Evolutionary conservation across 2,329 filamentous ascomycete genomes (phyloP).

Genomic region (Annulohypoxylon truncatum): DNA sequence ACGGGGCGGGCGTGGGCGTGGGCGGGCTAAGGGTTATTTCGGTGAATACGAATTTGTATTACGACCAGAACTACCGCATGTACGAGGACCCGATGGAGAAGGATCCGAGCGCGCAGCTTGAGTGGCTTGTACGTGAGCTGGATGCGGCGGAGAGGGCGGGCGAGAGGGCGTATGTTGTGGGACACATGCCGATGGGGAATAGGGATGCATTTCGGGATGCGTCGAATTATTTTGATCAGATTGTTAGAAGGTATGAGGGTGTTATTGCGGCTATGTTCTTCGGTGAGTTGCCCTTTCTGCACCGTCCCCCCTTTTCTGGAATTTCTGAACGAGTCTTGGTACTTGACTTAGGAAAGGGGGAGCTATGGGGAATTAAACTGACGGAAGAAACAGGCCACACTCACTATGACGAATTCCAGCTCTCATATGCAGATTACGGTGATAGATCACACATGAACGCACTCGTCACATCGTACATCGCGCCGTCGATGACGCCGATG

Average conservation of each 20-base stretch:
- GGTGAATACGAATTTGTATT: constrained; percentile 70
- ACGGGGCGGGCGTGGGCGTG: constrained; percentile 49
- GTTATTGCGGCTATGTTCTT: constrained; percentile 68
- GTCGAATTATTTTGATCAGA: constrained; percentile 64
- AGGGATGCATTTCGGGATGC: constrained; percentile 64
- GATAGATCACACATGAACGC: constrained; percentile 57
- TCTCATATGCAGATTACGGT: constrained; percentile 63
- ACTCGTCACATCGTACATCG: constrained; percentile 64
- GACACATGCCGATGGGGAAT: constrained; percentile 66
- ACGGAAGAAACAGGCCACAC: constrained; percentile 57
- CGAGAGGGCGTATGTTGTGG: constrained; percentile 67
- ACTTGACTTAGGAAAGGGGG: too few relatives aligned
- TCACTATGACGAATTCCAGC: constrained; percentile 66
- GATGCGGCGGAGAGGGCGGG: constrained; percentile 62
- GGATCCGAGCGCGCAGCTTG: constrained; percentile 64
- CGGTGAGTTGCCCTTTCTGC: constrained; percentile 44
- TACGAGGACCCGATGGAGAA: constrained; percentile 62
- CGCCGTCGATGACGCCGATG: constrained; percentile 65
- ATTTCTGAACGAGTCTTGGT: too few relatives aligned
- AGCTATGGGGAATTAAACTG: constrained; percentile 1
- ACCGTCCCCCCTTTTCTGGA: not conserved
- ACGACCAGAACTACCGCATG: constrained; percentile 67
- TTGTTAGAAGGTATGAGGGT: constrained; percentile 63
- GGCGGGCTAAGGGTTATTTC: constrained; percentile 67
- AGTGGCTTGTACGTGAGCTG: constrained; percentile 66